phyloP scores from a whole-genome alignment of 2,329 filamentous ascomycete species.

The Amylocarpus encephaloides region DNA sequence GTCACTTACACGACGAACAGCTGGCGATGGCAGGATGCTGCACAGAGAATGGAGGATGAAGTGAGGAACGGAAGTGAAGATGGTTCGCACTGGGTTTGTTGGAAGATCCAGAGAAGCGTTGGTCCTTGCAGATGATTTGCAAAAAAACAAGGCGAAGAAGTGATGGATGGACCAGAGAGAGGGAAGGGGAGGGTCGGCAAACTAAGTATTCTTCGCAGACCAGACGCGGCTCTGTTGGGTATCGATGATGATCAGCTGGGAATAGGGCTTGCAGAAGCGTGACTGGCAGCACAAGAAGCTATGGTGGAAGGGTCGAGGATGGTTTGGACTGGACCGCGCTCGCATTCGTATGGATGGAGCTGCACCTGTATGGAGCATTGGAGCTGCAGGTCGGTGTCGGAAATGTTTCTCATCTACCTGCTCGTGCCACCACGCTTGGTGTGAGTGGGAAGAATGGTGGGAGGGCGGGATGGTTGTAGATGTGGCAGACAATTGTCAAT shows the following conservation, averaged over 20 bases:
- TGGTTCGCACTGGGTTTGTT: constrained; percentile 8
- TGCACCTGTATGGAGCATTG: too few species aligned
- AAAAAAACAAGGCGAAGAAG: constrained; percentile 25
- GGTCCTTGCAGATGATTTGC: constrained; percentile 14
- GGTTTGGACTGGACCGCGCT: too few species aligned
- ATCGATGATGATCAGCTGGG: constrained; percentile 12
- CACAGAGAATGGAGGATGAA: constrained; percentile 1
- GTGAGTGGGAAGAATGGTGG: too few species aligned
- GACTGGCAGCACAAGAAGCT: constrained; percentile 1
- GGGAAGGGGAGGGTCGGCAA: constrained; percentile 17
- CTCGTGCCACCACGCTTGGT: too few species aligned
- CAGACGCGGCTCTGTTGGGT: constrained; percentile 19
- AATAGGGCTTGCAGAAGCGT: constrained; percentile 9
- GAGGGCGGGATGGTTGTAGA: too few species aligned
- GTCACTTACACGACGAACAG: constrained; percentile 14
- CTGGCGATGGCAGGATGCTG: neutral
- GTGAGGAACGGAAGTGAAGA: constrained; percentile 8
- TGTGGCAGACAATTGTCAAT: too few species aligned
- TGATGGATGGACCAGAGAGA: constrained; percentile 12
- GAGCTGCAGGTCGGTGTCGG: too few species aligned
- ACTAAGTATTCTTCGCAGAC: constrained; percentile 23
- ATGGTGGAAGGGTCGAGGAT: neutral
- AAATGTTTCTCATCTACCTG: too few species aligned
- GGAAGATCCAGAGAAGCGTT: constrained; percentile 10
- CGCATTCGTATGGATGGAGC: too few species aligned